Evolutionary conservation across 2,329 filamentous ascomycete species (phyloP).

Genomic region (Alternaria panax): DNA sequence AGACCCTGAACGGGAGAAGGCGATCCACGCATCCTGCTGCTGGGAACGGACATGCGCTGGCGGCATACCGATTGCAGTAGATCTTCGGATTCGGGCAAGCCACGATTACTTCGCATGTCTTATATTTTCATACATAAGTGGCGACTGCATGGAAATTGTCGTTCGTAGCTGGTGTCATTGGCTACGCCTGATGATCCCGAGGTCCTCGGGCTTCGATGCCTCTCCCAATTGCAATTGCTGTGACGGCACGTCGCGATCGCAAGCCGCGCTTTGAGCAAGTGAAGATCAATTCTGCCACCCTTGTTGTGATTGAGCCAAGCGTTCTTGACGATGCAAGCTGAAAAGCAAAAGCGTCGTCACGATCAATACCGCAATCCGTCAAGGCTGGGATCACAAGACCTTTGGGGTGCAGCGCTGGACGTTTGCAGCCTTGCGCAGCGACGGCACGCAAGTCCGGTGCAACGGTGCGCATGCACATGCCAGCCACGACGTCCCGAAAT

Average conservation of each 20-base stretch:
- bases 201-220: background rate
- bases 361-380: background rate
- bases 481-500: background rate
- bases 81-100: background rate
- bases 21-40: background rate
- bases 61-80: slow-evolving; percentile 1
- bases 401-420: background rate
- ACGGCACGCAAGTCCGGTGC: background rate
- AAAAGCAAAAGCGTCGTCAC: slow-evolving; percentile 7
- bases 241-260: background rate
- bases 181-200: background rate
- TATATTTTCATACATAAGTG: background rate
- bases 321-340: background rate
- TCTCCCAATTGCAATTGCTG: background rate
- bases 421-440: slow-evolving; percentile 7
- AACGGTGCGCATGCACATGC: slow-evolving; percentile 2
- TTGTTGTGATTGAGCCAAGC: slow-evolving; percentile 5
- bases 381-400: background rate
- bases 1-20: slow-evolving; percentile 1
- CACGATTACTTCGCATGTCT: background rate
- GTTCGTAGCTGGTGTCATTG: background rate
- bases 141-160: background rate
- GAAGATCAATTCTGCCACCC: background rate
- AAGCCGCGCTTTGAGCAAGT: background rate
- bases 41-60: slow-evolving; percentile 1